Evolutionary conservation across 306 rosid species (phyloP), one percentile per base, ranked within the genome.

Genomic region (Casuarina glauca): DNA sequence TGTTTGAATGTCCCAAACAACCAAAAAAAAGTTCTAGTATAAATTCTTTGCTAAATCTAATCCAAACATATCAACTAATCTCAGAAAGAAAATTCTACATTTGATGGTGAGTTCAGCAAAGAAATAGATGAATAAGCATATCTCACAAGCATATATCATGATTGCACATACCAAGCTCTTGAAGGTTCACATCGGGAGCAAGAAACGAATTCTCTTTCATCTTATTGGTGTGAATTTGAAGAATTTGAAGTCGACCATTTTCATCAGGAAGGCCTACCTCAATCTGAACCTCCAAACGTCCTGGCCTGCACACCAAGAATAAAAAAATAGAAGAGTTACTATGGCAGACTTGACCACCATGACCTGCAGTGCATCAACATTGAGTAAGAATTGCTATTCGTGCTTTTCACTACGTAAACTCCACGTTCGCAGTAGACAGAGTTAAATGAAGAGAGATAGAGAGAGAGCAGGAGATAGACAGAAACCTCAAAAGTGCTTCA

Each of bases 251-350:
- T 70, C 99, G 93, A 20, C 99, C 99, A 85, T 90, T 86, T 84
- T 95, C 99, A 90, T 95, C 99, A 26, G 99, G 99, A 84, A 95
- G 97, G 83, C 97, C 90, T 81, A 95, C 93, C 88, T 95, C 99
- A 81, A 95, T 89, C 82, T 93, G 99, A 75, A 95, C 98, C 89
- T 95, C 99, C 90, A 95, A 80, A 51, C 99, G 95, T 75, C 99
- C 99, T 19, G 99, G 99, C 77, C 99, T 95, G 76, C 82, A 88
- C 44, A 71, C 63, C 60, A 83, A 16, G 72, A 76, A 78, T 57
- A 72, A 63, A 73, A 62, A 60, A 79, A 72, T 74, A 57, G 77
- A 17, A 1, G 11, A 46, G 9, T 46, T 46, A 46, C 50, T 46
- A 6, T 46, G 50, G 50, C 50, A 46, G 9, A 6, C 50, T 7